Conservation (phyloP, 208 protist genomes). For the Wallacemonas rigidus region DNA sequence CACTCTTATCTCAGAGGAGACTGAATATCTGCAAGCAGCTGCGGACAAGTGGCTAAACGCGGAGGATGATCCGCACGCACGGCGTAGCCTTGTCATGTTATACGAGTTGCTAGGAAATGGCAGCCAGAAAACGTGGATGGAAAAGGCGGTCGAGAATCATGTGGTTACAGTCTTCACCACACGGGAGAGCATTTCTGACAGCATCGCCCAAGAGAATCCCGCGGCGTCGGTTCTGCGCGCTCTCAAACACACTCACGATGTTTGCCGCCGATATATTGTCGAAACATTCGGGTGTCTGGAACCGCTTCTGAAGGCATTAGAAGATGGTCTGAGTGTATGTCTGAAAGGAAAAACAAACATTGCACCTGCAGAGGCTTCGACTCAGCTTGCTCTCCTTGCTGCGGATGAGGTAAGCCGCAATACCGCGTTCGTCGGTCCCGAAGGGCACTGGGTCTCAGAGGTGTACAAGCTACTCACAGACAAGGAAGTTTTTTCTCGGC, state of each 20-base stretch:
- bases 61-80: constrained; percentile 23
- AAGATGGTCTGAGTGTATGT: constrained; percentile 6
- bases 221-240: not conserved
- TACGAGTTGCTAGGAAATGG: constrained; percentile 37
- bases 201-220: not conserved
- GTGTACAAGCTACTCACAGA: constrained; percentile 41
- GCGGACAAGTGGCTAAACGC: constrained; percentile 39
- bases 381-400: not conserved
- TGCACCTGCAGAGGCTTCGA: not conserved
- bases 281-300: constrained; percentile 14
- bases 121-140: constrained; percentile 34
- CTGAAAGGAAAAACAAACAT: not conserved
- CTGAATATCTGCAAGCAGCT: constrained; percentile 36
- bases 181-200: not conserved
- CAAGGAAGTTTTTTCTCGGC: constrained; percentile 44
- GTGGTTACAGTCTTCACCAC: not conserved
- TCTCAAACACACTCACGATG: constrained; percentile 7
- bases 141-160: constrained; percentile 24
- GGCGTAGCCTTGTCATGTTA: constrained; percentile 24
- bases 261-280: not conserved
- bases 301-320: not conserved
- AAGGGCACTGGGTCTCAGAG: constrained; percentile 39
- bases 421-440: not conserved
- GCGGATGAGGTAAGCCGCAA: not conserved
- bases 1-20: constrained; percentile 51